Base-by-base conservation (phyloP, 2,329 filamentous ascomycete genomes). In the Colletotrichum sp. region DNA sequence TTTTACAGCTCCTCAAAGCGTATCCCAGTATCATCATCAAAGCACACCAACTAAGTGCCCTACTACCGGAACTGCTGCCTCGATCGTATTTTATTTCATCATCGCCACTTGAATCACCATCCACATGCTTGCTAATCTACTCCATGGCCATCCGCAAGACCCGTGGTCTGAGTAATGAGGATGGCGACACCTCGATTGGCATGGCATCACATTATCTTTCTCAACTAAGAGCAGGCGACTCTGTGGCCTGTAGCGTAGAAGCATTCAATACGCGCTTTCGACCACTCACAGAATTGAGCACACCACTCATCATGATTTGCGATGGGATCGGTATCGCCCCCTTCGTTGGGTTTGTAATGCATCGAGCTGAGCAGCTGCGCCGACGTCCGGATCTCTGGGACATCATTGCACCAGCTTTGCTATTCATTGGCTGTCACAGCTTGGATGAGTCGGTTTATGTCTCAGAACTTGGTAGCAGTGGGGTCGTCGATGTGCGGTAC, bases 151-250 rank as follows among this genome's bases (percentile, higher is more conserved):
- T 28, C 13, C 13, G n/a, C 15, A n/a, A 59, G 21, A 26, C 16
- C 55, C 55, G 15, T 18, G 55, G 55, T 59, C 16, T 59, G 13
- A 59, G 9, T 12, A 18, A 28, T 28, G 21, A 10, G 16, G 55
- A 59, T 3, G 21, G 55, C n/a, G 8, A 24, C 55, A 59, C 16
- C 21, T 16, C 13, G 9, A 59, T 59, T 28, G 15, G 55, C 13
- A 59, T 59, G 55, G 55, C 24, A 2, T 59, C 55, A 59, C 55
- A 59, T 28, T 59, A 16, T 59, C 55, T 59, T 18, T 24, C 55
- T 59, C 8, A 8, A 18, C 24, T 59, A 1, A 12, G 15, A 28
- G 15, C 26, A 28, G 55, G 55, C 8, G 55, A 59, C 55, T 16
- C 8, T 10, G 5, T 59, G 0, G 1, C 13, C 8, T 62, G 59